Conservation (phyloP, 2,329 filamentous ascomycete species). For the Microsporum audouinii region DNA sequence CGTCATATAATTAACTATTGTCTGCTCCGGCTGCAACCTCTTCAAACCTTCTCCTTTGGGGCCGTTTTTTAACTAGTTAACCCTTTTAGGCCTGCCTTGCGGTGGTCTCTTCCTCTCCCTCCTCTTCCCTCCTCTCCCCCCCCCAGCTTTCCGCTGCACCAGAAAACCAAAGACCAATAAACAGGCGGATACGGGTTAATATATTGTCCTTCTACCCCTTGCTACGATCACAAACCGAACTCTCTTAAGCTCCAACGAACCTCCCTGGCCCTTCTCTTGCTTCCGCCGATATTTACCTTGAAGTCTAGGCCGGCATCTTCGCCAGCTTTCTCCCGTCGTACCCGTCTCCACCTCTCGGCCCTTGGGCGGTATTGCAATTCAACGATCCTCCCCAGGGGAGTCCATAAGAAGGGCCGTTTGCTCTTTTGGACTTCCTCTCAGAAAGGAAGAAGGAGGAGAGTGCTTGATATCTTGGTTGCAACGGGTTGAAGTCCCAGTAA, state of each 20-base stretch:
- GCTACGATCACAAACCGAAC: not conserved
- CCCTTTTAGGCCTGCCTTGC: not conserved
- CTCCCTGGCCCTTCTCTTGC: not conserved
- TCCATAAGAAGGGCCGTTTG: not conserved
- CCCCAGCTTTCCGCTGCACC: not conserved
- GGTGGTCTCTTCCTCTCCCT: not conserved
- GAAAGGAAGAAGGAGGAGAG: not conserved
- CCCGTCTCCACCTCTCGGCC: conserved; percentile 3
- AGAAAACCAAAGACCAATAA: not conserved
- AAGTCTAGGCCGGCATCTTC: not conserved
- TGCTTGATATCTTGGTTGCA: not conserved
- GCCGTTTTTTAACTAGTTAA: not conserved
- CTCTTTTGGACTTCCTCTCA: not conserved
- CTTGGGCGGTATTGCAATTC: conserved; percentile 1
- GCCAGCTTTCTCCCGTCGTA: not conserved
- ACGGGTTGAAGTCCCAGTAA: not conserved
- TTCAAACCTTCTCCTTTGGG: not conserved
- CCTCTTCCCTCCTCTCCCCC: not conserved
- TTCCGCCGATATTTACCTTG: not conserved
- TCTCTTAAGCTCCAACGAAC: not conserved
- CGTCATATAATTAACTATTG: not conserved
- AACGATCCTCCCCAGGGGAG: not conserved
- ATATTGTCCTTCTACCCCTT: not conserved
- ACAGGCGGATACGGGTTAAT: not conserved
- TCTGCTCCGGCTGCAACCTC: not conserved